Evolutionary conservation across 176 grass and related monocot genomes (phyloP), one percentile per base, ranked within the genome.

Genomic region (Zoysia pacifica): DNA sequence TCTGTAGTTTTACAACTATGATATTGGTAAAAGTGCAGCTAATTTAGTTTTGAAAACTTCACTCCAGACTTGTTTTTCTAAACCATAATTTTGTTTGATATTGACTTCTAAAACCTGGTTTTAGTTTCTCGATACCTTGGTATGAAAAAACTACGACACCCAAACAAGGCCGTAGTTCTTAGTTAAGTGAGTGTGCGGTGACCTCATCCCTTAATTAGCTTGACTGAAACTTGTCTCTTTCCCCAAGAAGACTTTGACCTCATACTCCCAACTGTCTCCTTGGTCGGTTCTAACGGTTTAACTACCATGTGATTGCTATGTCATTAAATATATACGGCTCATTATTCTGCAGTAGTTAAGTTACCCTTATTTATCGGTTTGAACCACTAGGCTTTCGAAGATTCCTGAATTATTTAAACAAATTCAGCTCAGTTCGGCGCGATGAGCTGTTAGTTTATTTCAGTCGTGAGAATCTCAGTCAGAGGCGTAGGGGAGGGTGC

Each of bases 261-360:
- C 28, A 1, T 51, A 60, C 73, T 28, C 28, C 28, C 83, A 89
- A 89, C 84, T 81, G 72, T 83, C 79, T 80, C 79, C 40, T 48
- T 91, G 87, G 87, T 90, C 93, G 89, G 93, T 92, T 92, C 79
- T 79, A 92, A 94, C 93, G 81, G 93, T 94, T 85, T 92, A 91
- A 94, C 93, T 85, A 92, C 93, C 89, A 91, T 92, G 86, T 90
- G 89, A 50, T 82, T 62, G 77, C 45, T 68, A 16, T 41, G 67
- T 48, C 66, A 71, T 14, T 28, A 67, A 67, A 40, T 20, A 67
- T 74, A 13, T 28, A 28, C 28, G 28, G 38, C 75, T 78, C 10
- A 67, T 88, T 73, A 73, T 74, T 67, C 44, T 74, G 39, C 61
- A 37, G 28, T 49, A 76, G 49, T 45, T 60, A 28, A 28, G 28